Evolutionary conservation across 805 yeast genomes (phyloP).

Genomic region (Saccharomycopsis oosterbeekiorum): DNA sequence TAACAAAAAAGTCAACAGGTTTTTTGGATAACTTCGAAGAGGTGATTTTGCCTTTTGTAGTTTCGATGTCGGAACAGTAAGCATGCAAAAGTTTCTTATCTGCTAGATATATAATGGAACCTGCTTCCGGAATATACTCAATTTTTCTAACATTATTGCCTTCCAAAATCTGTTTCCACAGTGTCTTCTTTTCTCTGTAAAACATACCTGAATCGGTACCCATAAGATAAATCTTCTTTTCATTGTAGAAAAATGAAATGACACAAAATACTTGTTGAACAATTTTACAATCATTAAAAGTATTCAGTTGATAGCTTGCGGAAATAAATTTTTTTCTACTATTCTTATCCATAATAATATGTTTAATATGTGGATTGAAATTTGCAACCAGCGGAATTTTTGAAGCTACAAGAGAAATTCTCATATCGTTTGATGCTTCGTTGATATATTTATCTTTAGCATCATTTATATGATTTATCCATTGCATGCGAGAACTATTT

Average conservation of each 20-base stretch:
- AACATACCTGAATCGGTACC: conserved; percentile 9
- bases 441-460: not conserved
- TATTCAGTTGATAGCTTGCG: not conserved
- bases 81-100: conserved; percentile 16
- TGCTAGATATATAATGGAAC: conserved; percentile 3
- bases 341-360: not conserved
- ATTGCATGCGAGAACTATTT: conserved; percentile 4
- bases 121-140: conserved; percentile 12
- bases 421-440: not conserved
- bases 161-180: conserved; percentile 11
- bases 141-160: conserved; percentile 4
- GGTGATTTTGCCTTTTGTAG: not conserved
- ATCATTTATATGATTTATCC: conserved; percentile 9
- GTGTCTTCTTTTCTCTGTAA: conserved; percentile 2
- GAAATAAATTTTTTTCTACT: not conserved
- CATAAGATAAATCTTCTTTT: conserved; percentile 6
- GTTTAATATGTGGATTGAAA: not conserved
- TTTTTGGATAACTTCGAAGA: conserved; percentile 13
- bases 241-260: not conserved
- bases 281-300: not conserved
- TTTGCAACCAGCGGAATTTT: not conserved
- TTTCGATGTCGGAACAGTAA: conserved; percentile 1
- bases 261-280: conserved; percentile 1
- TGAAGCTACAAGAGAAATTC: not conserved
- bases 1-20: conserved; percentile 10